Conservation (phyloP, 345 rosid species). For the Populus deltoides region DNA sequence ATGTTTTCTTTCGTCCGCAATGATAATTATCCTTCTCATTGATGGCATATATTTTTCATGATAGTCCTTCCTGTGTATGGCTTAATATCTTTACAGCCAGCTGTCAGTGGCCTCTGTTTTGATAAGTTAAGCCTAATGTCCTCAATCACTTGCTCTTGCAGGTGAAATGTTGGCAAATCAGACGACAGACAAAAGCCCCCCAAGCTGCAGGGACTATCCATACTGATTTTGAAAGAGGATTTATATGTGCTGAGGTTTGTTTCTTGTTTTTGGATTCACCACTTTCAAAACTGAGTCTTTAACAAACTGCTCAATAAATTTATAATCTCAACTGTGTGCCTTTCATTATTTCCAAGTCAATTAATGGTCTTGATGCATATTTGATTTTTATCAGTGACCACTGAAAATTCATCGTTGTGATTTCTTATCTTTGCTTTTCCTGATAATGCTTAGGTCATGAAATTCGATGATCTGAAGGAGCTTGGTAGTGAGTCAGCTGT, state of each 20-base stretch:
- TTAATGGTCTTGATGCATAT: background rate
- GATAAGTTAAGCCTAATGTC: background rate
- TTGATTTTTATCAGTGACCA: background rate
- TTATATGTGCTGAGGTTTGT: constrained; percentile 94
- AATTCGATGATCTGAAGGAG: constrained; percentile 93
- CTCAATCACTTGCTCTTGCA: constrained; percentile 25
- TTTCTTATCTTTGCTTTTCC: background rate
- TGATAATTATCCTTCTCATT: too few relatives aligned
- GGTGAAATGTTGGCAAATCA: constrained; percentile 99
- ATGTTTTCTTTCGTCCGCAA: too few relatives aligned
- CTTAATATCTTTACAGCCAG: too few relatives aligned
- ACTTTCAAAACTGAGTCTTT: background rate
- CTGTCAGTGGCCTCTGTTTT: too few relatives aligned
- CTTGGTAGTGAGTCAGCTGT: constrained; percentile 82
- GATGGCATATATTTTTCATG: too few relatives aligned
- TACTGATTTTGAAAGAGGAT: constrained; percentile 91
- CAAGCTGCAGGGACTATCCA: constrained; percentile 98
- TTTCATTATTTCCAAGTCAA: background rate
- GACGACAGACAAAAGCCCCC: constrained; percentile 91
- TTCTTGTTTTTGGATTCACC: constrained; percentile 10
- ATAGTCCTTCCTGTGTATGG: too few relatives aligned
- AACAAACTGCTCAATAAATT: too few relatives aligned
- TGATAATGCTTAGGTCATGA: constrained; percentile 68
- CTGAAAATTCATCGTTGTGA: background rate
- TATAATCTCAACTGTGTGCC: too few relatives aligned